Evolutionary conservation across 2,329 filamentous ascomycete species (phyloP), one percentile per base, ranked within the genome.

Genomic region (Ceratocystis variospora): DNA sequence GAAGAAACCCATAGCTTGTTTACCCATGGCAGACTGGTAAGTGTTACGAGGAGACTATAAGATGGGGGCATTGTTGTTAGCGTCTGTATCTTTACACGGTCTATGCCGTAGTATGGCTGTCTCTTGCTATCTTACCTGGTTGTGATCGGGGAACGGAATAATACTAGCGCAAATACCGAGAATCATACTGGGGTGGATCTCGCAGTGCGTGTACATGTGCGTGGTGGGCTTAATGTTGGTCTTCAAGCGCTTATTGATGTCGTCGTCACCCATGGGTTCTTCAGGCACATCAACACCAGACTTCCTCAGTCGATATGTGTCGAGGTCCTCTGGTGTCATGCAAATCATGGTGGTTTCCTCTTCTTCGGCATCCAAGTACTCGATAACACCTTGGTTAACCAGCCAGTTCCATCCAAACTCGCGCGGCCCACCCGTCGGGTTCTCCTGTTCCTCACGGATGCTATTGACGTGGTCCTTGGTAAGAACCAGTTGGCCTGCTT

Each of bases 1-100:
- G 79, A 96, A 96, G 72, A 97, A 92, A 74, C 95, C 94, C 95
- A 99, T 99, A 69, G 94, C 94, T 83, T 99, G 94, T 78, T 99
- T 99, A 80, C 95, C 94, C 94, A 99, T 99, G 74, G 94, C 94
- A 72, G 93, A 96, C 78, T 97, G 93, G 76, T 96, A 99, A 3
- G 93, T 97, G 75, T 99, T 99, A 88, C 94, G 88, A 70, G 94
- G 94, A 69, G 93, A 97, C 83, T 95, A 73, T 61, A 19, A 8
- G 61, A 61, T 46, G 71, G 10, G 37, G 10, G 37, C 10, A 41
- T 41, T 10, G 59, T 61, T 48, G 71, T 79, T 73, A 80, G 74
- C 64, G 28, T 12, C 50, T 25, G 22, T 19, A 17, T 12, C 53
- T 33, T 7, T 19, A 59, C 25, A 33, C 17, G 8, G 31, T 1